Evolutionary conservation across 805 yeast species (phyloP), one percentile per base, ranked within the genome.

Genomic region (Candida quercuum): DNA sequence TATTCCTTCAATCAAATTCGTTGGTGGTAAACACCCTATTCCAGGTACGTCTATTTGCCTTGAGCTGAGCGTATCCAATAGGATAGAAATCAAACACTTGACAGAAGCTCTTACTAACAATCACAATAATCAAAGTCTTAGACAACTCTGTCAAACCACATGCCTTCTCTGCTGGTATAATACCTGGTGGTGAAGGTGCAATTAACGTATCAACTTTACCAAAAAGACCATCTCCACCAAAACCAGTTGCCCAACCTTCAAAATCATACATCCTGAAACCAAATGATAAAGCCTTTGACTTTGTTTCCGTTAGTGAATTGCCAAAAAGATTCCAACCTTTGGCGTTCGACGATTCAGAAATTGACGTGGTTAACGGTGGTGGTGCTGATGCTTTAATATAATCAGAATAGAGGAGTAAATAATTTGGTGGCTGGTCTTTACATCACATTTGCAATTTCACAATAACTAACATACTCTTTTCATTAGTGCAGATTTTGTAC

Each of bases 1-100:
- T 31, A 47, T 71, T 18, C 96, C 95, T 13, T 67, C 79, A 59
- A 91, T 91, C 64, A 83, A 81, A 55, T 91, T 91, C 57, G 74
- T 87, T 33, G 96, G 97, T 29, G 88, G 88, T 33, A 81, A 87
- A 35, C 86, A 81, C 58, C 55, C 67, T 22, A 57, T 65, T 40
- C 60, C 66, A 47, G 69, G 79, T 66, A 63, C 39, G 77, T 70
- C 28, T 27, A 20, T 55, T 43, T 2, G 39, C 40, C 3, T n/a
- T n/a, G n/a, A n/a, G n/a, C n/a, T n/a, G n/a, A n/a, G n/a, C n/a
- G n/a, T n/a, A n/a, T n/a, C n/a, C n/a, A n/a, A n/a, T n/a, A n/a
- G n/a, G n/a, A n/a, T n/a, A n/a, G n/a, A n/a, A n/a, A n/a, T n/a
- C n/a, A n/a, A n/a, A n/a, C n/a, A n/a, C n/a, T n/a, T n/a, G n/a